A percentile compares a stretch with the other conserved stretches of the same genome.
These are phyloP conservation scores for Botrytis deweyae DNA, from an alignment of 2,329 filamentous ascomycete species.

Conservation along the genomic window DNA sequence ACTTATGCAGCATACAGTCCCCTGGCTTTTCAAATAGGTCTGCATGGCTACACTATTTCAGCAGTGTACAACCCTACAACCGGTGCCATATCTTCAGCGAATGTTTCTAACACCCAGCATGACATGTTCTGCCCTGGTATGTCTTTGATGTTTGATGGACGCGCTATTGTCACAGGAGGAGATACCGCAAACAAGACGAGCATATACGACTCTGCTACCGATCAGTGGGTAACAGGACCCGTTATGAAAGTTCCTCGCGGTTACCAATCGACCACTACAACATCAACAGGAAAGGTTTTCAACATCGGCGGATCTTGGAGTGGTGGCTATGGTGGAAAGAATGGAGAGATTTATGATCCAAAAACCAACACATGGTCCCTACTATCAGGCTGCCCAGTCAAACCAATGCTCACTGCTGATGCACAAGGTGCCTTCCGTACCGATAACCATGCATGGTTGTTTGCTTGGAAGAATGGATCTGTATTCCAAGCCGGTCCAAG, in stretches of 20 bases:
- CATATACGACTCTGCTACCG: conserved; percentile 22
- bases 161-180: conserved; percentile 25
- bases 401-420: conserved; percentile 52
- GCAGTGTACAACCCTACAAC: conserved; percentile 39
- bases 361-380: conserved; percentile 47
- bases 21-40: conserved; percentile 11
- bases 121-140: conserved; percentile 33
- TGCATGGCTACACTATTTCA: conserved; percentile 37
- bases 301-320: conserved; percentile 56
- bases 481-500: conserved; percentile 34
- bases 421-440: conserved; percentile 45
- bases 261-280: conserved; percentile 17
- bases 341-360: conserved; percentile 55
- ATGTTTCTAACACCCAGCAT: conserved; percentile 33
- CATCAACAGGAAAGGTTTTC: conserved; percentile 50
- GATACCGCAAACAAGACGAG: conserved; percentile 24
- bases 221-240: conserved; percentile 33
- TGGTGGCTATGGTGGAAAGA: conserved; percentile 51
- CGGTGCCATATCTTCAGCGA: conserved; percentile 31
- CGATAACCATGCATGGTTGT: conserved; percentile 54
- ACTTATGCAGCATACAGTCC: conserved; percentile 25
- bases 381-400: conserved; percentile 45
- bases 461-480: conserved; percentile 31
- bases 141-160: conserved; percentile 24
- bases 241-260: conserved; percentile 17